A percentile compares a stretch with the other conserved stretches of the same genome.
Evolutionary conservation across 495 filamentous ascomycete genomes (phyloP).

Genomic region (Xylaria curta): DNA sequence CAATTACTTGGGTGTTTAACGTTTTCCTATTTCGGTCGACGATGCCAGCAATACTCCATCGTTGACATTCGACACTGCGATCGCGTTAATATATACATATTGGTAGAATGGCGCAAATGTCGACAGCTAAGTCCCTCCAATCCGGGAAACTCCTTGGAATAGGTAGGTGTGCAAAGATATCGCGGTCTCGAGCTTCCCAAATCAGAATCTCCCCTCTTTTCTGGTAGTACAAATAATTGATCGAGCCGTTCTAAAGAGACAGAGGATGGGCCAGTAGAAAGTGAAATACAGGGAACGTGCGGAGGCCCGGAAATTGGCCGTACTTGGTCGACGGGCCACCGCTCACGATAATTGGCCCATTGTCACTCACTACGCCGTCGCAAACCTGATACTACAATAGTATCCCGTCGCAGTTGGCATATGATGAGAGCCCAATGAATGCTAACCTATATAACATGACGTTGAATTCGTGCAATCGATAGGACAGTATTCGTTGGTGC

Average conservation of each 20-base stretch:
- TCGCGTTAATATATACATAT: neutral
- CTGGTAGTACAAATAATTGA: constrained; percentile 6
- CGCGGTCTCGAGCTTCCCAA: constrained; percentile 15
- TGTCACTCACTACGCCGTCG: neutral
- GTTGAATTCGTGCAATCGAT: neutral
- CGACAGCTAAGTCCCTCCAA: neutral
- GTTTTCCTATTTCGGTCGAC: neutral
- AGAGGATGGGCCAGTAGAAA: constrained; percentile 19
- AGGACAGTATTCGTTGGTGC: neutral
- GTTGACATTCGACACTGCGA: neutral
- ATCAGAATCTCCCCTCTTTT: constrained; percentile 3
- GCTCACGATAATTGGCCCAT: neutral
- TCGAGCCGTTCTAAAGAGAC: neutral
- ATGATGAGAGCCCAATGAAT: neutral
- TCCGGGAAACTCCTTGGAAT: neutral
- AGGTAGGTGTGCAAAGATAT: constrained; percentile 12
- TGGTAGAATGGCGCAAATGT: neutral
- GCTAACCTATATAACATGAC: neutral
- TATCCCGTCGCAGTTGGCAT: neutral
- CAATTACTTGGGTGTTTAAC: neutral
- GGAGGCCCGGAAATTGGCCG: neutral
- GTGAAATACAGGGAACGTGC: constrained; percentile 8
- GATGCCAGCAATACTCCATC: neutral
- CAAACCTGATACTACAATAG: neutral
- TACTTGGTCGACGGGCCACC: neutral